phyloP scores from a whole-genome alignment of 2,329 filamentous ascomycete species.

The Bipolaris bicolor region DNA sequence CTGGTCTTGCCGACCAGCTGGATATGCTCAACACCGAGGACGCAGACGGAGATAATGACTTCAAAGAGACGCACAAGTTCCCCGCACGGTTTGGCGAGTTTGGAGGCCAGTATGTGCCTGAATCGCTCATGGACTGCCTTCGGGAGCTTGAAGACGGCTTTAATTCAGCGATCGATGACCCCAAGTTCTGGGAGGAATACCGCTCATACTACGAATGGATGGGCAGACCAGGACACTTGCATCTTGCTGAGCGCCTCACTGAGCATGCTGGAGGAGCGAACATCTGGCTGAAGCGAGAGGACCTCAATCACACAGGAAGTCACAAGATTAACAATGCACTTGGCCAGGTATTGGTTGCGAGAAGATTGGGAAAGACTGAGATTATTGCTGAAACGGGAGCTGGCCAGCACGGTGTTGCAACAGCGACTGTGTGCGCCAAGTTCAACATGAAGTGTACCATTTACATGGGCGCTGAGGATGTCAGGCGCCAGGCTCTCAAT shows the following conservation, averaged over 20 bases:
- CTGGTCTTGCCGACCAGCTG: constrained; percentile 80
- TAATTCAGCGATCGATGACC: constrained; percentile 83
- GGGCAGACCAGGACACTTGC: constrained; percentile 89
- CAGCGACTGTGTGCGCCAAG: constrained; percentile 95
- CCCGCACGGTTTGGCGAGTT: constrained; percentile 93
- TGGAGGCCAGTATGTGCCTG: constrained; percentile 95
- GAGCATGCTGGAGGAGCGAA: constrained; percentile 89
- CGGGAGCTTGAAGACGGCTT: constrained; percentile 90
- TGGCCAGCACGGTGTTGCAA: constrained; percentile 96
- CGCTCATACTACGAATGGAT: constrained; percentile 96
- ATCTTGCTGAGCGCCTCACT: constrained; percentile 86
- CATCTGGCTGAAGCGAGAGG: constrained; percentile 97
- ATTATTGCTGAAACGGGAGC: constrained; percentile 99
- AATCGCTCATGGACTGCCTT: constrained; percentile 96
- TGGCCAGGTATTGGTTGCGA: constrained; percentile 87
- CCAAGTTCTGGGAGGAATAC: constrained; percentile 96
- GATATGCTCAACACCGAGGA: constrained; percentile 75
- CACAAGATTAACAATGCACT: constrained; percentile 99
- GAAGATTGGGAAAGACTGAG: constrained; percentile 87
- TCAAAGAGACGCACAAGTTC: constrained; percentile 59
- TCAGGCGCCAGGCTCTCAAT: constrained; percentile 92
- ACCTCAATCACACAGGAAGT: constrained; percentile 95
- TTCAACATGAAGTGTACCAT: constrained; percentile 98
- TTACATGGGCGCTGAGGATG: constrained; percentile 98
- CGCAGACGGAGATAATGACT: constrained; percentile 35